phyloP scores from a whole-genome alignment of 75 land plant species.

The Picea sitchensis region DNA sequence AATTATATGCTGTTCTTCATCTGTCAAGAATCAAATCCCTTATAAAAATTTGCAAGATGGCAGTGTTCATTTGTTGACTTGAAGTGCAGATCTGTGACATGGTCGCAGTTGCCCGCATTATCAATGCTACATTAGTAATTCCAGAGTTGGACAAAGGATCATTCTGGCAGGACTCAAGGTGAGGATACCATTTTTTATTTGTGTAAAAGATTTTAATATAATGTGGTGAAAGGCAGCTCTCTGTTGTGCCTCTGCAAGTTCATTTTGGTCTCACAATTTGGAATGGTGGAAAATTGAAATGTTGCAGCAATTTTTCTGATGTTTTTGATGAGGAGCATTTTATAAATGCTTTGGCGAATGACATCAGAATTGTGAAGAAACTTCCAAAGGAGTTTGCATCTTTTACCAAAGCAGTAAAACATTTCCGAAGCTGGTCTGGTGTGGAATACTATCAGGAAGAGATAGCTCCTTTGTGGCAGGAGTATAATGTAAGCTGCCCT shows the following conservation, averaged over 20 bases:
- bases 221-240: not conserved
- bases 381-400: constrained; percentile 66
- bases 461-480: constrained; percentile 67
- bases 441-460: constrained; percentile 77
- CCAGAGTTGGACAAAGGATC: constrained; percentile 96
- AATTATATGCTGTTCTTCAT: not conserved
- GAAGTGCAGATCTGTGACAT: constrained; percentile 87
- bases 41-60: not conserved
- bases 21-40: not conserved
- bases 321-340: constrained; percentile 92
- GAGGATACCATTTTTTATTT: not conserved
- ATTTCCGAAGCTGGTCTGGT: constrained; percentile 90
- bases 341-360: constrained; percentile 58
- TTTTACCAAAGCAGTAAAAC: constrained; percentile 58
- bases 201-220: not conserved
- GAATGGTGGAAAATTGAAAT: not conserved
- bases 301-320: constrained; percentile 85
- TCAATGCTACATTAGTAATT: constrained; percentile 95
- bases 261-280: constrained; percentile 1
- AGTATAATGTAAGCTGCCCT: constrained; percentile 49
- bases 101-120: constrained; percentile 95
- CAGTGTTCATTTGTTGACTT: constrained; percentile 8
- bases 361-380: constrained; percentile 67
- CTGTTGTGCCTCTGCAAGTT: not conserved
- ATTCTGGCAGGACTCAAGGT: constrained; percentile 99